Conservation (phyloP, 805 yeast species). For the Metschnikowia arizonensis region DNA sequence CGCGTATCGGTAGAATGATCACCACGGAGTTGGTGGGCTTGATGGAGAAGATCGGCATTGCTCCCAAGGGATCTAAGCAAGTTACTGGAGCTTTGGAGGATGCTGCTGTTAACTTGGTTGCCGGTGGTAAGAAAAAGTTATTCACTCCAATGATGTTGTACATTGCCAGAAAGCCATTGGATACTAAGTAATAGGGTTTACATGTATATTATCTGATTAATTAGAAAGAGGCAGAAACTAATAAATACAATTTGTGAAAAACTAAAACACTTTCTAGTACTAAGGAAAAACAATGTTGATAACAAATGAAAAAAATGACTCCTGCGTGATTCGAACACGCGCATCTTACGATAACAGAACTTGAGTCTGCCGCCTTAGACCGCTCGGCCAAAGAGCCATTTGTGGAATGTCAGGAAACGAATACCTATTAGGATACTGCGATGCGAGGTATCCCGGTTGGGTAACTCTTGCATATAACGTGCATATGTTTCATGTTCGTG, state of each 20-base stretch:
- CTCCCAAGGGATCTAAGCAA: slow-evolving; percentile 85
- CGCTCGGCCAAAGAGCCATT: slow-evolving; percentile 21
- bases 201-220: background rate
- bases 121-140: slow-evolving; percentile 83
- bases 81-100: slow-evolving; percentile 93
- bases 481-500: too few relatives aligned
- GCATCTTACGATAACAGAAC: slow-evolving; percentile 24
- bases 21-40: slow-evolving; percentile 77
- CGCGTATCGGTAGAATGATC: slow-evolving; percentile 76
- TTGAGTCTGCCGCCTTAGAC: slow-evolving; percentile 22
- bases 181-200: slow-evolving; percentile 12
- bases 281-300: background rate
- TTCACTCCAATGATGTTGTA: slow-evolving; percentile 98
- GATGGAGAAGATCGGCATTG: slow-evolving; percentile 82
- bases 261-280: background rate
- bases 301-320: slow-evolving; percentile 16
- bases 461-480: too few relatives aligned
- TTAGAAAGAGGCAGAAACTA: background rate
- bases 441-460: too few relatives aligned
- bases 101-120: slow-evolving; percentile 92
- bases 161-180: slow-evolving; percentile 75
- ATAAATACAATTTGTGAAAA: background rate
- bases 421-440: too few relatives aligned
- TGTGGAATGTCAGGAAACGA: too few relatives aligned
- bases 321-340: slow-evolving; percentile 24